phyloP scores from a whole-genome alignment of 2,329 filamentous ascomycete genomes.

The Arachnomyces sp. region DNA sequence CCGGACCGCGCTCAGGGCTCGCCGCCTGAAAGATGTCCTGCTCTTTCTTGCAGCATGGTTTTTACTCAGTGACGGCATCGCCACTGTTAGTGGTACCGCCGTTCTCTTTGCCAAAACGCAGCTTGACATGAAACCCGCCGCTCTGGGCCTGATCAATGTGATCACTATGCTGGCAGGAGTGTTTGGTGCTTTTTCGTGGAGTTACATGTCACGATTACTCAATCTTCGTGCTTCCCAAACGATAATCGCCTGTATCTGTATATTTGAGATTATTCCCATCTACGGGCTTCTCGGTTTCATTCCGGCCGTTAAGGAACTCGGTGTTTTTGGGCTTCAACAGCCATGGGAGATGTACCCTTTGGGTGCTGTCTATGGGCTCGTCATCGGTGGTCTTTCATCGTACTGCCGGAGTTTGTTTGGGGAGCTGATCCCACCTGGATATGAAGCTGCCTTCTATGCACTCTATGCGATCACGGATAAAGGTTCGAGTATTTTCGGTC shows the following conservation, averaged over 20 bases:
- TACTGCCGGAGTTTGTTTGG: conserved; percentile 91
- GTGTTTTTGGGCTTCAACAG: conserved; percentile 78
- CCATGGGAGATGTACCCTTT: conserved; percentile 96
- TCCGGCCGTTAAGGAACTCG: conserved; percentile 65
- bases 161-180: conserved; percentile 81
- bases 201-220: conserved; percentile 63
- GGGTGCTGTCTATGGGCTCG: conserved; percentile 83
- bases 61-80: conserved; percentile 84
- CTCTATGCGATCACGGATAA: conserved; percentile 98
- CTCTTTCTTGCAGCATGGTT: conserved; percentile 92
- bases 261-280: conserved; percentile 88
- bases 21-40: conserved; percentile 67
- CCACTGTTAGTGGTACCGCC: conserved; percentile 88
- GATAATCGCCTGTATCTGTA: conserved; percentile 78
- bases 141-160: conserved; percentile 85
- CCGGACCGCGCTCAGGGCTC: conserved; percentile 68
- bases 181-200: conserved; percentile 83
- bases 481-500: conserved; percentile 86
- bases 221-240: conserved; percentile 73
- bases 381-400: conserved; percentile 82
- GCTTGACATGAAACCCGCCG: conserved; percentile 80
- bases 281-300: conserved; percentile 87
- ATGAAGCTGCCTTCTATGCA: conserved; percentile 92
- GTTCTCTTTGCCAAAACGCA: conserved; percentile 94
- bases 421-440: conserved; percentile 87